phyloP scores from a whole-genome alignment of 176 grass and related monocot species.

The barley (Hordeum vulgare) region DNA sequence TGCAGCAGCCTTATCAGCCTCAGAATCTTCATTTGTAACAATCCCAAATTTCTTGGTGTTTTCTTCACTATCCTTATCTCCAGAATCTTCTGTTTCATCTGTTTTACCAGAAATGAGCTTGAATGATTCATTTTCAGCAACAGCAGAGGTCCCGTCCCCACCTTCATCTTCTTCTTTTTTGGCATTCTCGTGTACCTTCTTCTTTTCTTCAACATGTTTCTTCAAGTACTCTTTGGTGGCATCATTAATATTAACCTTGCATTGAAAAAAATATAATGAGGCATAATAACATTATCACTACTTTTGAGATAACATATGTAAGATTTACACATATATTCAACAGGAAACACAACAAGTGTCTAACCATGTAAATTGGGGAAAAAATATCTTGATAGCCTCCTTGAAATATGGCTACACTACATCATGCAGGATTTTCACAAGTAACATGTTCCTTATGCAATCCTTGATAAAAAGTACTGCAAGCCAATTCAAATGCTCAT shows the following conservation, averaged over 20 bases:
- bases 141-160: constrained; percentile 25
- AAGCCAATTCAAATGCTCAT: neutral
- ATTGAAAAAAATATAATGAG: constrained; percentile 12
- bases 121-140: constrained; percentile 44
- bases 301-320: neutral
- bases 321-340: constrained; percentile 15
- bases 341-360: neutral
- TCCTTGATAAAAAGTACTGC: neutral
- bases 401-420: neutral
- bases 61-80: constrained; percentile 54
- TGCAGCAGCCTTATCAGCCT: constrained; percentile 50
- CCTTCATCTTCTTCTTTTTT: constrained; percentile 50
- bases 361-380: neutral
- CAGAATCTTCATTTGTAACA: constrained; percentile 74
- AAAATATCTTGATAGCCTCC: neutral
- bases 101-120: constrained; percentile 45
- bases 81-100: constrained; percentile 33
- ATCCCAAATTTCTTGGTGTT: constrained; percentile 66
- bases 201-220: constrained; percentile 87
- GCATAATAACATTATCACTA: neutral
- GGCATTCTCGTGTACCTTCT: constrained; percentile 58
- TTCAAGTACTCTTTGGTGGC: constrained; percentile 89
- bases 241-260: constrained; percentile 89
- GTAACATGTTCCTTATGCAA: neutral
- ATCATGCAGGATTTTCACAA: neutral